Conservation (phyloP, 768 basidiomycete species). For the Agaricus bisporus region DNA sequence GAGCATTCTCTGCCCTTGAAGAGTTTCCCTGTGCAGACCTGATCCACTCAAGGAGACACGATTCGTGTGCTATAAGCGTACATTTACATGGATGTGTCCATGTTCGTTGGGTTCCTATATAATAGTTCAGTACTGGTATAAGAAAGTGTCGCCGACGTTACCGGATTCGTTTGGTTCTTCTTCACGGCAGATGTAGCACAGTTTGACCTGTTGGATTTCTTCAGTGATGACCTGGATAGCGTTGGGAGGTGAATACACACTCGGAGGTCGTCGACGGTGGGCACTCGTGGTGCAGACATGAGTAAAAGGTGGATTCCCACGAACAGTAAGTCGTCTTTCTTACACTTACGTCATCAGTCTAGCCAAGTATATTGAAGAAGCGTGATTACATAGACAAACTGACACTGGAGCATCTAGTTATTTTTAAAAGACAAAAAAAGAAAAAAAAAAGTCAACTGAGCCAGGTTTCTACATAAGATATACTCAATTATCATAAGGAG, state of each 20-base stretch:
- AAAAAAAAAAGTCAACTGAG: background rate
- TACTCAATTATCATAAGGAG: slow-evolving; percentile 50
- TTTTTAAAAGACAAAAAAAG: background rate
- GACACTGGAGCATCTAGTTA: background rate
- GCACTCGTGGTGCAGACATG: background rate
- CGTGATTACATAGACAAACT: background rate
- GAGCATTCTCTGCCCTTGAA: slow-evolving; percentile 52
- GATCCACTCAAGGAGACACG: slow-evolving; percentile 78
- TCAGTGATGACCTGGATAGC: background rate
- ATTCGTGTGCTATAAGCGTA: slow-evolving; percentile 75
- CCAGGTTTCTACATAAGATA: background rate
- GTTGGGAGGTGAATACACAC: slow-evolving; percentile 13
- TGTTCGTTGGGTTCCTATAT: slow-evolving; percentile 39
- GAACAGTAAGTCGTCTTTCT: background rate
- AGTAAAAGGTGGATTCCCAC: background rate
- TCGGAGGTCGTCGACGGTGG: slow-evolving; percentile 20
- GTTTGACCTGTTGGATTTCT: slow-evolving; percentile 43
- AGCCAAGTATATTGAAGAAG: background rate
- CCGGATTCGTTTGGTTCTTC: slow-evolving; percentile 53
- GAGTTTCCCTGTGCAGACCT: slow-evolving; percentile 56
- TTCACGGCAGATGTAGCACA: slow-evolving; percentile 78
- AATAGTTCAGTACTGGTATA: too few species aligned
- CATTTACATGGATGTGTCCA: slow-evolving; percentile 84
- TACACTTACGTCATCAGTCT: background rate
- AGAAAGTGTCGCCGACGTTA: slow-evolving; percentile 17